phyloP scores from a whole-genome alignment of 148 eudicot species.

The Rhododendron kiyosumense region DNA sequence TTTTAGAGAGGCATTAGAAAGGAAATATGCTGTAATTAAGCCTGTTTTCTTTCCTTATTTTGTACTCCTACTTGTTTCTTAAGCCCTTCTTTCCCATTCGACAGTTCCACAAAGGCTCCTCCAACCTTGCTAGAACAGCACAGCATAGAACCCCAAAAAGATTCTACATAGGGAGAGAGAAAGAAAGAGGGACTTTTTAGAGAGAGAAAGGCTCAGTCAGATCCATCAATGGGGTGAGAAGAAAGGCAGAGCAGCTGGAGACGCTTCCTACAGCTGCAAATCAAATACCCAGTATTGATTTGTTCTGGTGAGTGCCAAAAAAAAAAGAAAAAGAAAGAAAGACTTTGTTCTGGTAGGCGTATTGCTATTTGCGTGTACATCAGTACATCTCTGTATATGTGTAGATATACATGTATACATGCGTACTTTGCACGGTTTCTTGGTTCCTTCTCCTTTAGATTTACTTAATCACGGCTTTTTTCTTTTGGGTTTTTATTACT shows the following conservation, averaged over 20 bases:
- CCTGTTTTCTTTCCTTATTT: not conserved
- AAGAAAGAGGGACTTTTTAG: slow-evolving; percentile 2
- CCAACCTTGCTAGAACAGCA: not conserved
- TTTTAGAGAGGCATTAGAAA: not conserved
- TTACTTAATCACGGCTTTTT: not conserved
- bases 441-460: slow-evolving; percentile 2
- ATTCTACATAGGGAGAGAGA: slow-evolving; percentile 22
- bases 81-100: not conserved
- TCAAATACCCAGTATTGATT: slow-evolving; percentile 7
- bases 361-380: not conserved
- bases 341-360: slow-evolving; percentile 9
- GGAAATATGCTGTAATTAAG: not conserved
- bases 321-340: too few species aligned
- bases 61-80: not conserved
- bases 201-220: slow-evolving; percentile 11
- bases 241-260: slow-evolving; percentile 21
- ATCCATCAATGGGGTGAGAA: slow-evolving; percentile 43
- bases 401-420: not conserved
- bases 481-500: not conserved
- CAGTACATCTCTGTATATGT: not conserved
- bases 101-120: slow-evolving; percentile 16
- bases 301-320: slow-evolving; percentile 13
- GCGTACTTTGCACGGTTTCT: not conserved
- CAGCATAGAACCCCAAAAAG: slow-evolving; percentile 23
- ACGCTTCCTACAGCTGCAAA: slow-evolving; percentile 7